Percentiles rank a stretch among this genome's conserved stretches.
Conservation (phyloP, 371 early-diverging fungal genomes). For the Mortierella sp. region DNA sequence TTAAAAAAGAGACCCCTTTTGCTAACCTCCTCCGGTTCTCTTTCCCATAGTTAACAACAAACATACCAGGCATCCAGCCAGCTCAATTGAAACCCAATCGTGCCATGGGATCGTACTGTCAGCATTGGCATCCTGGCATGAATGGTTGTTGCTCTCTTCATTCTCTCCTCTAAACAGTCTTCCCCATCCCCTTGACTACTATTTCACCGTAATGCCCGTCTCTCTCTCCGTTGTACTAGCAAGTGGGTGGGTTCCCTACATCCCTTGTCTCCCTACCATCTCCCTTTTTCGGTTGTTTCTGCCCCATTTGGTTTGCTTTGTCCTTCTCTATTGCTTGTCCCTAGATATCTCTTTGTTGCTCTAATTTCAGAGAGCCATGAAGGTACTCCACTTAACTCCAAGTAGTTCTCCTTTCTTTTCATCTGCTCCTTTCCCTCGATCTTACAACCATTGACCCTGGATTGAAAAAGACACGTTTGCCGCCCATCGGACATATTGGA, state of each 20-base stretch:
- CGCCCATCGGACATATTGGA: neutral
- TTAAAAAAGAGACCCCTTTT: neutral
- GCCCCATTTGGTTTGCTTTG: neutral
- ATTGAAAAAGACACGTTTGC: neutral
- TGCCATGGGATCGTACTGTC: neutral
- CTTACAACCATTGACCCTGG: neutral
- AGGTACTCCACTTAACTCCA: neutral
- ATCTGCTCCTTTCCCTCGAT: neutral
- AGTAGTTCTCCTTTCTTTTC: neutral
- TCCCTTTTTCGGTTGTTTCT: neutral
- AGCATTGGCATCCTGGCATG: neutral
- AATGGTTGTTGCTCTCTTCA: neutral
- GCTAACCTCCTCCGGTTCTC: neutral
- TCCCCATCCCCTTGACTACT: neutral
- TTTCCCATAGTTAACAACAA: neutral
- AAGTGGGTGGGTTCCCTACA: neutral
- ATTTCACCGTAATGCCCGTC: neutral
- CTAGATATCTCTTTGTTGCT: neutral
- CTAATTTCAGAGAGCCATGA: neutral
- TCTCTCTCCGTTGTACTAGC: slow-evolving; percentile 1
- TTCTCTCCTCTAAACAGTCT: neutral
- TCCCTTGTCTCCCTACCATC: neutral
- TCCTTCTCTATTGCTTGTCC: neutral
- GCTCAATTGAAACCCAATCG: neutral
- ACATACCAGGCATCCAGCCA: neutral